A percentile compares a stretch with the other conserved stretches of the same genome.
Evolutionary conservation across 2,329 filamentous ascomycete genomes (phyloP).

Genomic region (Thelonectria rubi): DNA sequence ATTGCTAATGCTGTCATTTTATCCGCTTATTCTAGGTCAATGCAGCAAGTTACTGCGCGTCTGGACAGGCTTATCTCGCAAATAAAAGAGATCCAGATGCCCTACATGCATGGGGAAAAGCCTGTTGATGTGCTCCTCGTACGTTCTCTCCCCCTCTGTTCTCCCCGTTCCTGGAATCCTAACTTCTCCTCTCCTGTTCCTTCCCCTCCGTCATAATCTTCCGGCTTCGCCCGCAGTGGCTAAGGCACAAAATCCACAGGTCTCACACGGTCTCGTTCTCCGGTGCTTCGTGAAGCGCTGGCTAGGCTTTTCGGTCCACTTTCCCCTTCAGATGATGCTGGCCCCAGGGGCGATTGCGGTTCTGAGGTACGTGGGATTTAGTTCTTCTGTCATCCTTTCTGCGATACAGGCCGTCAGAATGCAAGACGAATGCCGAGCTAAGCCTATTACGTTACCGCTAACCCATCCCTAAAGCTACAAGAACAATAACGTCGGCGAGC

Average conservation of each 20-base stretch:
- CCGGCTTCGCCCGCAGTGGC: too few species aligned
- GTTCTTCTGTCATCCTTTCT: too few species aligned
- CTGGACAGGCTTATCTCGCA: conserved; percentile 53
- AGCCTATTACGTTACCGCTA: too few species aligned
- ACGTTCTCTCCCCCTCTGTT: conserved; percentile 6
- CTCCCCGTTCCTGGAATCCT: too few species aligned
- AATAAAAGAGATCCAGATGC: conserved; percentile 51
- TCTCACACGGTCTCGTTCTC: conserved; percentile 56
- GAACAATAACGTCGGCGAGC: conserved; percentile 16
- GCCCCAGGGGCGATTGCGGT: conserved; percentile 54
- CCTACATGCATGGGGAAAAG: conserved; percentile 51
- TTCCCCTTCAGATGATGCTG: conserved; percentile 53
- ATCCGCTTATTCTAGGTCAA: conserved; percentile 30
- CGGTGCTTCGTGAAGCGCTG: conserved; percentile 58
- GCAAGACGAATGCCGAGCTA: too few species aligned
- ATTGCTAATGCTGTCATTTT: too few species aligned
- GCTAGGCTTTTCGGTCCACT: conserved; percentile 53
- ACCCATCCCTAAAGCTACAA: conserved; percentile 43
- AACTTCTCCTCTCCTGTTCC: too few species aligned
- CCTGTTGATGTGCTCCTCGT: conserved; percentile 49
- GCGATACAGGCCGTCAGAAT: too few species aligned
- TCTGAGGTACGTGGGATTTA: conserved; percentile 40
- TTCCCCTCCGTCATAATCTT: too few species aligned
- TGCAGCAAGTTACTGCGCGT: conserved; percentile 50
- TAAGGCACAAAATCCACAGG: too few species aligned